Base-by-base conservation (phyloP, 768 basidiomycete species). In the Cyathus striatus region DNA sequence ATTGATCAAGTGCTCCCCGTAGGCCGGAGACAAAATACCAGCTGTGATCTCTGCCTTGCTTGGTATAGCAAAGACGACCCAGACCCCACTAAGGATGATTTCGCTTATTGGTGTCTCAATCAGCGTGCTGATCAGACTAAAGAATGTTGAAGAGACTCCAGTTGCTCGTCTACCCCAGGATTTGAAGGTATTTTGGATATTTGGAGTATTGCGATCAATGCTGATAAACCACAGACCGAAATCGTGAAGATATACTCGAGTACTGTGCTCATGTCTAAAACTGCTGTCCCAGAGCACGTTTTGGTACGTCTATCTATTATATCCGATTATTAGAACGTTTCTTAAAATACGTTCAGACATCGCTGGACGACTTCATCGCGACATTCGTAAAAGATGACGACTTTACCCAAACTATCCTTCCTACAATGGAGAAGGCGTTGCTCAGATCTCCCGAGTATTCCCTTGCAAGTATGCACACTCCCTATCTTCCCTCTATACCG, bases 371-470 rank as follows among this genome's bases (percentile, higher is more conserved):
- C 47, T 86, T 90, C 58, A 73, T 90, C 45, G 55, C 61, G 2
- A 70, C 63, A 0, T 76, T 70, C 39, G 57, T 89, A 3, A 64
- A 65, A 1, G 55, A 68, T 0, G 68, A 74, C 0, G 79, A 84
- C 26, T 63, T 92, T 22, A 58, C 60, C 1, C 59, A 65, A 4
- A 61, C 64, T 0, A 65, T 94, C 34, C 62, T 93, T 0, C 89
- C 90, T 0, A 70, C 72, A 0, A 77, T 89, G 26, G 91, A 94
- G 56, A 91, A 90, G 50, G 78, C 87, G 1, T 57, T 95, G 6
- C 63, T 90, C 7, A 79, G 90, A 21, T 86, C 87, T 1, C 91
- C 94, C 0, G 93, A 95, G 59, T 69, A 77, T 32, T 78, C 85
- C 0, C 70, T 95, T 3, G 65, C 68, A 25, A 68, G 89, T 89